Percentiles rank a stretch among this genome's conserved stretches.
Conservation (phyloP, 192 early-diverging fungal species). For the Coemansia sp. region DNA sequence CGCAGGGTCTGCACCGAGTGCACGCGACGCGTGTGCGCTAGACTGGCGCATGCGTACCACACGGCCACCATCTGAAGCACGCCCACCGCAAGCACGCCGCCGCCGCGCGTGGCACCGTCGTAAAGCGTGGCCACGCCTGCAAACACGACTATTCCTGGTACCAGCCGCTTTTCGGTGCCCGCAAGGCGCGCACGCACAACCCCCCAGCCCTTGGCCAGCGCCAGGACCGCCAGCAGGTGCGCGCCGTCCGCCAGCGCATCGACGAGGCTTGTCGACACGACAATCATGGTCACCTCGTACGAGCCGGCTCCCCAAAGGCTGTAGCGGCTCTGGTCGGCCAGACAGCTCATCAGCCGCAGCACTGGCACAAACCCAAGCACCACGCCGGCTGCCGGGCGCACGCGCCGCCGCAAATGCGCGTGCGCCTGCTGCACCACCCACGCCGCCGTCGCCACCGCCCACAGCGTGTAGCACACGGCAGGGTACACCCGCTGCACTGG, state of each 20-base stretch:
- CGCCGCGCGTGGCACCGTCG: conserved; percentile 41
- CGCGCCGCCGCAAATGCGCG: neutral
- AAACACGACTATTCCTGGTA: conserved; percentile 35
- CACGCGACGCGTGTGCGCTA: conserved; percentile 27
- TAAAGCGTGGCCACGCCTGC: conserved; percentile 31
- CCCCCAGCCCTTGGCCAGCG: conserved; percentile 46
- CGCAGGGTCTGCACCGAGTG: conserved; percentile 34
- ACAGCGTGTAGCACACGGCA: conserved; percentile 27
- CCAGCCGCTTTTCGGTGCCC: conserved; percentile 36
- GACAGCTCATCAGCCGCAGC: conserved; percentile 31
- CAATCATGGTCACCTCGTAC: conserved; percentile 40
- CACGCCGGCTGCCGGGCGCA: conserved; percentile 12
- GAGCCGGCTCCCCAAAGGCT: conserved; percentile 26
- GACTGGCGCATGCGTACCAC: conserved; percentile 26
- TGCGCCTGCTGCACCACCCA: conserved; percentile 16
- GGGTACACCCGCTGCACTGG: conserved; percentile 37
- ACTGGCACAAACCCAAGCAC: conserved; percentile 26
- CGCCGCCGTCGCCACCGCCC: conserved; percentile 16
- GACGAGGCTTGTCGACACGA: conserved; percentile 40
- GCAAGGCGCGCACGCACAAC: conserved; percentile 36
- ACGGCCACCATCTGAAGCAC: conserved; percentile 23
- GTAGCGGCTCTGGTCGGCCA: conserved; percentile 44
- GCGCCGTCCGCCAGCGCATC: conserved; percentile 41
- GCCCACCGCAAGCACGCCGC: conserved; percentile 35
- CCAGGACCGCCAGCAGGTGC: conserved; percentile 25